Evolutionary conservation across 495 filamentous ascomycete genomes (phyloP), one percentile per base, ranked within the genome.

Genomic region (Oidiodendron maius): DNA sequence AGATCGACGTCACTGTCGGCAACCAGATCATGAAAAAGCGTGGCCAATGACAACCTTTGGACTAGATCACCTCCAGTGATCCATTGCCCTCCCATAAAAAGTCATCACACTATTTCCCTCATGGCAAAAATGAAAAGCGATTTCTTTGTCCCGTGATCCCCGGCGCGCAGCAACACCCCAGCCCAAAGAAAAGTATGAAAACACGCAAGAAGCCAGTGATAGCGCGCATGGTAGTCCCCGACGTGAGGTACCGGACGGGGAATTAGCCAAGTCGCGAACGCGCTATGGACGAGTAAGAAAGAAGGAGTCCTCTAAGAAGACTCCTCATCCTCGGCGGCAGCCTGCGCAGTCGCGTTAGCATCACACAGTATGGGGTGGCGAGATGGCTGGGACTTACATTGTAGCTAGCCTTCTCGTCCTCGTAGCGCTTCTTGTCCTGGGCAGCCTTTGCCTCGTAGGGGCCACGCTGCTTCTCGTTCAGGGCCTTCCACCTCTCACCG

Each of bases 401-500:
- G 78, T 97, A 98, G 48, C 74, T 83, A 51, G 86, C 85, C 77
- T 98, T 97, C 78, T 96, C 90, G 57, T 93, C 86, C 66, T 96
- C 91, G 59, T 97, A 98, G 52, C 93, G 86, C 83, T 96, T 93
- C 86, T 96, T 97, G 76, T 98, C 93, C 46, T 83, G 75, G 18
- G 82, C 86, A 59, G 93, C 93, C 82, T 98, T 96, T 59, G 84
- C 83, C 66, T 96, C 91, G 64, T 97, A 99, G 8, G 94, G 93
- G 51, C 76, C 73, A 52, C 90, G 88, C 63, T 96, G 87, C 70
- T 87, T 83, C 43, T 93, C 86, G 71, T 76, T 83, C 40, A 99
- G 75, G 28, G 81, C 86, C 89, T 97, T 99, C 93, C 93, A 99
- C 71, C 83, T 82, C 78, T 96, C 90, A 66, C 93, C 93, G 32